Conservation (phyloP, 352 stramenopile species). For the Globisporangium cylindrosporum region DNA sequence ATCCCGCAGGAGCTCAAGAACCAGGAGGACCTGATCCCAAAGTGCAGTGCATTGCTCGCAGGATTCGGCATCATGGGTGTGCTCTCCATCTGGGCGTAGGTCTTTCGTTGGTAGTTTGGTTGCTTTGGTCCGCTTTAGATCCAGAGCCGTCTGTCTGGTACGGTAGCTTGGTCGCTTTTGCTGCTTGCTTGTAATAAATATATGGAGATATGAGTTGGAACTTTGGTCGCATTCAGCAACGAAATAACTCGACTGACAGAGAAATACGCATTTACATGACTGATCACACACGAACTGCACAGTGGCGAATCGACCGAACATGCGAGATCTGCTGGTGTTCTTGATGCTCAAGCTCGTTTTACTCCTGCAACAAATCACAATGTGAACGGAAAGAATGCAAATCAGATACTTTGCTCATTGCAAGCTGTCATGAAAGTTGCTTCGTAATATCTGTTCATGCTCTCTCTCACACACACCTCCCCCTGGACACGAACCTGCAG, state of each 20-base stretch:
- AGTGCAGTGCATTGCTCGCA: slow-evolving; percentile 51
- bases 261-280: no score
- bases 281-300: no score
- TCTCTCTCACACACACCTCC: neutral
- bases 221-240: neutral
- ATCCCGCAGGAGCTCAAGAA: slow-evolving; percentile 77
- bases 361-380: no score
- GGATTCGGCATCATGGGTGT: slow-evolving; percentile 63
- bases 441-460: neutral
- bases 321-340: no score
- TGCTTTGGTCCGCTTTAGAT: neutral
- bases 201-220: neutral
- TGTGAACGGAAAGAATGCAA: neutral
- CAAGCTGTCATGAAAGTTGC: no score
- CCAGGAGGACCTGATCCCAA: slow-evolving; percentile 39
- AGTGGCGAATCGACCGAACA: no score
- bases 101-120: neutral
- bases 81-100: slow-evolving; percentile 70
- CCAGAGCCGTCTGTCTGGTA: no score
- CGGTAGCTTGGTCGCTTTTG: neutral
- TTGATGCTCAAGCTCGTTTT: no score
- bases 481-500: slow-evolving; percentile 21
- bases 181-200: neutral
- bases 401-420: no score
- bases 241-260: neutral